Base-by-base conservation (phyloP, 495 filamentous ascomycete species). In the Penicillium pulvis region DNA sequence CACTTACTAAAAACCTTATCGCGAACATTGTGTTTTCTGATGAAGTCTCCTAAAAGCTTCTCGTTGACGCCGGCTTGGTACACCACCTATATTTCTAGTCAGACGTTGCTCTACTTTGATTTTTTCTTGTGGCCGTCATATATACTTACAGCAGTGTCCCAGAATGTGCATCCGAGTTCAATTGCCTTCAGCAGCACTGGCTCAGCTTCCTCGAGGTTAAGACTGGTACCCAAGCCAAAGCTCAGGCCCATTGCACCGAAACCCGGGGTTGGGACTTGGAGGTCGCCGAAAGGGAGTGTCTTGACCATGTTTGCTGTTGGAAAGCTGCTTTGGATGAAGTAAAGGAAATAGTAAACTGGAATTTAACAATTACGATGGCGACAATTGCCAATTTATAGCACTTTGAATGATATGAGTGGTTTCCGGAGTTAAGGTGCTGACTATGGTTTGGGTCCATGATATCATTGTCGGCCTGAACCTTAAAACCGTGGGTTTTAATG, bases 21-120 rank as follows among this genome's bases (percentile, higher is more conserved):
- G 42, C 75, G 75, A 12, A 80, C 67, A 42, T 81, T 77, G 64
- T 83, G 80, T 60, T 83, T 83, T 43, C 71, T 64, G 58, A 83
- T 80, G 56, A 81, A 83, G 33, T 81, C 78, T 24, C 80, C 80
- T 0, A 83, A 73, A 3, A 83, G 72, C 61, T 79, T 79, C 55
- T 81, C 78, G 41, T 81, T 81, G 5, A 76, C 71, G 39, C 78
- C 78, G 6, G 77, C 76, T 61, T 70, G 63, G 53, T 82, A 81
- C 6, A 76, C 75, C 46, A 81, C 76, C 77, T 80, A 4, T 1
- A 39, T 35, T 30, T 2, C 2, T n/a, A n/a, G 5, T 59, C 30
- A 59, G 53, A 53, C 8, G 30, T 28, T 12, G 14, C 7, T 16
- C 16, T 9, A 26, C 14, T 0, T 2, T 28, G 6, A 9, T 10